phyloP scores from a whole-genome alignment of 2,329 filamentous ascomycete species.

The Thelonectria discophora region DNA sequence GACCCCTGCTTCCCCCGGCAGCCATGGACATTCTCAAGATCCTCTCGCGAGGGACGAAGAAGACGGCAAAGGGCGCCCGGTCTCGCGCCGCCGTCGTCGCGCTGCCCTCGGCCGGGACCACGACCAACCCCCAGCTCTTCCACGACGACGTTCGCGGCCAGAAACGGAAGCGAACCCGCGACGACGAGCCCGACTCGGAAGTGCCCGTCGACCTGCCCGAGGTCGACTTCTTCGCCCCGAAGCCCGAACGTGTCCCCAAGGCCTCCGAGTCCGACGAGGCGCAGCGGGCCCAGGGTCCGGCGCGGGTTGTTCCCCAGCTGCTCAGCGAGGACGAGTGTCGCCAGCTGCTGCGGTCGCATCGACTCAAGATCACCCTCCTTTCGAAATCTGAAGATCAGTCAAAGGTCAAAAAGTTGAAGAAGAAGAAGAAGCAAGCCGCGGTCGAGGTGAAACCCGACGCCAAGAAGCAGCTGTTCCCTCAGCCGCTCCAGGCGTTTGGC shows the following conservation, averaged over 20 bases:
- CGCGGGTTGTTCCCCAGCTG: slow-evolving; percentile 41
- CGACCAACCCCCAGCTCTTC: slow-evolving; percentile 74
- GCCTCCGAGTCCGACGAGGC: slow-evolving; percentile 37
- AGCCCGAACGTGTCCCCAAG: slow-evolving; percentile 48
- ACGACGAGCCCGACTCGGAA: slow-evolving; percentile 48
- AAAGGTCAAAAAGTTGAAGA: slow-evolving; percentile 64
- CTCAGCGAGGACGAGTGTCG: slow-evolving; percentile 77
- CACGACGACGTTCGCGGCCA: slow-evolving; percentile 62
- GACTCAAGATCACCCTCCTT: slow-evolving; percentile 85
- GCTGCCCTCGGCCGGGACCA: slow-evolving; percentile 71
- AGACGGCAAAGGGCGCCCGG: slow-evolving; percentile 51
- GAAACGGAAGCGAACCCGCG: slow-evolving; percentile 64
- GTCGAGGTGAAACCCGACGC: slow-evolving; percentile 58
- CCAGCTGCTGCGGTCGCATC: slow-evolving; percentile 78
- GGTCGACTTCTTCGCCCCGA: slow-evolving; percentile 68
- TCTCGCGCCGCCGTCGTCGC: slow-evolving; percentile 48
- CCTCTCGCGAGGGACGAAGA: slow-evolving; percentile 74
- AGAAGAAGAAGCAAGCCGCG: slow-evolving; percentile 61
- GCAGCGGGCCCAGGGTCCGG: slow-evolving; percentile 43
- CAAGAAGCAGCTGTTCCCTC: slow-evolving; percentile 75
- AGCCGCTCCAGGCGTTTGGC: slow-evolving; percentile 80
- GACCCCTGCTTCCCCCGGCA: slow-evolving; percentile 11
- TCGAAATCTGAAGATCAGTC: slow-evolving; percentile 56
- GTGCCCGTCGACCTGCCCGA: slow-evolving; percentile 52
- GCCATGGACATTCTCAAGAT: slow-evolving; percentile 76